These are phyloP conservation scores for Perkinsus olseni DNA, from an alignment of 169 alveolate genomes.

Conservation along the genomic window DNA sequence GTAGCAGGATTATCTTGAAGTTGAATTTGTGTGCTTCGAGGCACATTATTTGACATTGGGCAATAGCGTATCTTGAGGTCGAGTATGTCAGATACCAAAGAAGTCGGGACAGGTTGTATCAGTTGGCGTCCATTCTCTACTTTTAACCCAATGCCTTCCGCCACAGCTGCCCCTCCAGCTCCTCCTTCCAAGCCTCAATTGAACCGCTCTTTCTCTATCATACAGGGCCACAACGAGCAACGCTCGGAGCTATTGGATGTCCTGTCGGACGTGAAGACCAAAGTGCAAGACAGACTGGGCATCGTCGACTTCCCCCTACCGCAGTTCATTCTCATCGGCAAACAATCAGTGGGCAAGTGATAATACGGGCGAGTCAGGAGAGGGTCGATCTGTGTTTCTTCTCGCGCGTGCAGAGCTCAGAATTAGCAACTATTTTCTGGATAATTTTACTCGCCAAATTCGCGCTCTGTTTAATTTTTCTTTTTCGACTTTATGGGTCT, in stretches of 20 bases:
- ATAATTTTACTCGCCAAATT: not conserved
- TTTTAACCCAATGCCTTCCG: not conserved
- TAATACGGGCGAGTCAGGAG: not conserved
- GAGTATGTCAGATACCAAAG: no score
- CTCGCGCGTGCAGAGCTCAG: no score
- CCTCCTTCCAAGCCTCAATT: not conserved
- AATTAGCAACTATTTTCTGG: no score
- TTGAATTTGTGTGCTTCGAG: no score
- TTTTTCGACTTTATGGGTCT: no score
- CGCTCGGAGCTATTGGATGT: conserved; percentile 8
- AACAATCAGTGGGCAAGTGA: conserved; percentile 30
- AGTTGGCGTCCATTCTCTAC: not conserved
- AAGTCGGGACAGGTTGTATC: not conserved
- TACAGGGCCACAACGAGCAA: not conserved
- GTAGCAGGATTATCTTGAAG: no score
- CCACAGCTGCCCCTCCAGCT: not conserved
- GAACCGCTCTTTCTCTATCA: not conserved
- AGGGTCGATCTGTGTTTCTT: no score
- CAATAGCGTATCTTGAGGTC: no score
- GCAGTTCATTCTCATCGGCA: conserved; percentile 28
- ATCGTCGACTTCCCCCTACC: conserved; percentile 28
- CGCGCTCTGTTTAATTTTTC: no score
- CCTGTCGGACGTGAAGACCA: not conserved
- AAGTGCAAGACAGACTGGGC: conserved; percentile 5
- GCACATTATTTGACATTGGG: no score